Percentiles rank a stretch among this genome's conserved stretches.
phyloP scores from a whole-genome alignment of 2,329 filamentous ascomycete genomes.

The Ceratocystis diversiconidia region DNA sequence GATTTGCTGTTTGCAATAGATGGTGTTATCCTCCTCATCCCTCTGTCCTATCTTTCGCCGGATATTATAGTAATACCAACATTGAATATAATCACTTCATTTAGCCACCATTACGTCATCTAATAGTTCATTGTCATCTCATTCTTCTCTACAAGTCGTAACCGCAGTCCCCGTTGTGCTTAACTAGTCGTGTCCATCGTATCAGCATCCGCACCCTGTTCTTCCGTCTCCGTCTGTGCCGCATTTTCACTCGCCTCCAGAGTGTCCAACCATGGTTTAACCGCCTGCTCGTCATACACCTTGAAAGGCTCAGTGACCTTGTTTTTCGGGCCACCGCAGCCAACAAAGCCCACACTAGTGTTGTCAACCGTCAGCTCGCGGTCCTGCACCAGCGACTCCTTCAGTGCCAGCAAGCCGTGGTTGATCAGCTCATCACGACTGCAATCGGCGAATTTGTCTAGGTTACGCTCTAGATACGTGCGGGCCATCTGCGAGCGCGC shows the following conservation, averaged over 20 bases:
- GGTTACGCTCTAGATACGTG: conserved; percentile 86
- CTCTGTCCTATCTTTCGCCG: too few relatives aligned
- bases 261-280: conserved; percentile 73
- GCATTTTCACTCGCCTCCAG: conserved; percentile 38
- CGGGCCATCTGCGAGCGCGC: conserved; percentile 93
- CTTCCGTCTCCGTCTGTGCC: conserved; percentile 28
- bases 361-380: conserved; percentile 97
- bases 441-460: conserved; percentile 66
- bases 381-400: conserved; percentile 92
- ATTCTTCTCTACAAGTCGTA: conserved; percentile 16
- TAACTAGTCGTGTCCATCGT: conserved; percentile 17
- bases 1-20: too few relatives aligned
- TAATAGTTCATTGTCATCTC: conserved; percentile 11
- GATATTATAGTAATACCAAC: not conserved
- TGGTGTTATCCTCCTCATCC: not conserved
- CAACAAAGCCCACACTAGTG: conserved; percentile 79
- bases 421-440: conserved; percentile 73
- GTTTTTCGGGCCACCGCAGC: conserved; percentile 41
- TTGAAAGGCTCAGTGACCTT: conserved; percentile 62
- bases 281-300: conserved; percentile 77
- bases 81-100: conserved; percentile 1
- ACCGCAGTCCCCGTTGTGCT: conserved; percentile 21
- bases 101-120: conserved; percentile 1
- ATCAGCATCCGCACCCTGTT: conserved; percentile 28
- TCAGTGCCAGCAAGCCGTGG: conserved; percentile 80